These are phyloP conservation scores for Prunus kanzakura DNA, from an alignment of 306 rosid species.

Conservation along the genomic window DNA sequence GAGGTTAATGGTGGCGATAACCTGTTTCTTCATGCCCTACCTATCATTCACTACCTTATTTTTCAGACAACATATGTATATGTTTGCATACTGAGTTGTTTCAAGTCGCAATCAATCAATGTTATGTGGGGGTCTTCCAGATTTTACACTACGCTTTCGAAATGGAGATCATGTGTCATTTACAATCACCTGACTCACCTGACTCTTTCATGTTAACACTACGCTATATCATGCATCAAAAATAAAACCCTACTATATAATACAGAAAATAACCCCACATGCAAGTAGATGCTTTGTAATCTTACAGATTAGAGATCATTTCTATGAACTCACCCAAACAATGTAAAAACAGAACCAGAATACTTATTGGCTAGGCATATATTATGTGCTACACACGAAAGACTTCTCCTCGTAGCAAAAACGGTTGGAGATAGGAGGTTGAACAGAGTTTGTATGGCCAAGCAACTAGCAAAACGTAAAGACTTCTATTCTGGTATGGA, in stretches of 20 bases:
- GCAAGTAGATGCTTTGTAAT: no score
- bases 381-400: no score
- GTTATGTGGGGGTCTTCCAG: not conserved
- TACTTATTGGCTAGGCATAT: no score
- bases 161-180: not conserved
- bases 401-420: constrained; percentile 38
- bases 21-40: not conserved
- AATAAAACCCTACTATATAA: no score
- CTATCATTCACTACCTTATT: not conserved
- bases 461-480: constrained; percentile 44
- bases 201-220: no score
- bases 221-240: no score
- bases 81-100: not conserved
- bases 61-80: not conserved
- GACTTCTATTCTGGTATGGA: constrained; percentile 56
- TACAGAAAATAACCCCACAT: no score
- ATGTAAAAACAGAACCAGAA: no score
- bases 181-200: not conserved
- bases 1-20: not conserved
- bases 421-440: constrained; percentile 67
- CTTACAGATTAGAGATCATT: no score
- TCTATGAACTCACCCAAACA: no score
- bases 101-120: not conserved
- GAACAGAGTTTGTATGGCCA: constrained; percentile 65
- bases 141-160: not conserved